phyloP scores from a whole-genome alignment of 352 stramenopile species.

The Globisporangium paroecandrum region DNA sequence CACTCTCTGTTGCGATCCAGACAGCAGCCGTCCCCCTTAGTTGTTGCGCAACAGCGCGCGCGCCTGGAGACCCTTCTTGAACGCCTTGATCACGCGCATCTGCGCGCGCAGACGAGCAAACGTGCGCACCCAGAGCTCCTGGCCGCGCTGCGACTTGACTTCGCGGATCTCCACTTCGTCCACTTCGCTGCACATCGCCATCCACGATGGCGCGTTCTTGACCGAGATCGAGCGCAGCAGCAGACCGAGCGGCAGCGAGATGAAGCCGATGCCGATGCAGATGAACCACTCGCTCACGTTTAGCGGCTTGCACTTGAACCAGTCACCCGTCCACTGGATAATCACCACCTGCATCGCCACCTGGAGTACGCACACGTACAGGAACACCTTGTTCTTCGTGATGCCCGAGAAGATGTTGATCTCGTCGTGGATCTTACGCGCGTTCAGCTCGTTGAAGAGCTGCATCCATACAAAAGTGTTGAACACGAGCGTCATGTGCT shows the following conservation, averaged over 20 bases:
- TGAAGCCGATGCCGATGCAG: slow-evolving; percentile 51
- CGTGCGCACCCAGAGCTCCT: slow-evolving; percentile 55
- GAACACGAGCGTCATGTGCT: slow-evolving; percentile 96
- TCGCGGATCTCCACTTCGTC: slow-evolving; percentile 35
- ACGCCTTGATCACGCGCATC: slow-evolving; percentile 62
- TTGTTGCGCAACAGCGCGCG: slow-evolving; percentile 17
- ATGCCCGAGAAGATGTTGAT: slow-evolving; percentile 95
- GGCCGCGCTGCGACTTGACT: slow-evolving; percentile 30
- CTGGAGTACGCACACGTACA: slow-evolving; percentile 88
- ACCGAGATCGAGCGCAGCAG: slow-evolving; percentile 49
- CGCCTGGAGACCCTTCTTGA: slow-evolving; percentile 51
- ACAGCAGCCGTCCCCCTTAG: not conserved
- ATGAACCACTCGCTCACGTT: slow-evolving; percentile 41
- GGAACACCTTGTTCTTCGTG: slow-evolving; percentile 89
- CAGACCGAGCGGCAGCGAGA: slow-evolving; percentile 51
- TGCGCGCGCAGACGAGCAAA: slow-evolving; percentile 55
- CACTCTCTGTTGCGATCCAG: not conserved
- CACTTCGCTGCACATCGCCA: slow-evolving; percentile 49
- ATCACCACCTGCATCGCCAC: slow-evolving; percentile 91
- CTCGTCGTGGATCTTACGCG: slow-evolving; percentile 88
- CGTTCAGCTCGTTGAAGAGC: slow-evolving; percentile 86
- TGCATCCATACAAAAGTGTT: slow-evolving; percentile 97
- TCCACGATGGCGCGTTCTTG: slow-evolving; percentile 58
- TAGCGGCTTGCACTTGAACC: slow-evolving; percentile 56
- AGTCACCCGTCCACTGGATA: slow-evolving; percentile 90